Conservation (phyloP, 768 basidiomycete species). For the Mrakia gelida region DNA sequence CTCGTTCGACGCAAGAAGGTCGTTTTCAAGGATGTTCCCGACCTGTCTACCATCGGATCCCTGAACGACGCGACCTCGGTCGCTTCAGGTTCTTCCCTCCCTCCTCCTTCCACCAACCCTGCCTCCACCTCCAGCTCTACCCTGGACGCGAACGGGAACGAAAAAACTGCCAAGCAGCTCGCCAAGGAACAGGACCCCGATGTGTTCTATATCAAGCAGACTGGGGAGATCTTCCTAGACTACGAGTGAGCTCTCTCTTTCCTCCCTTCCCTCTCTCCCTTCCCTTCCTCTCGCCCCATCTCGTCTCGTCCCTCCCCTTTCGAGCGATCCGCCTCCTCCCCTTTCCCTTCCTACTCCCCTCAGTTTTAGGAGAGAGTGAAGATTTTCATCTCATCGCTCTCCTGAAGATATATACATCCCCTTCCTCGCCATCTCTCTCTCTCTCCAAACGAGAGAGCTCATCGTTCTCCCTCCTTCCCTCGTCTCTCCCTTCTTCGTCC, state of each 20-base stretch:
- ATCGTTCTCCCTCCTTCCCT: not conserved
- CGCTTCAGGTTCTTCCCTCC: not conserved
- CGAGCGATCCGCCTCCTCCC: not conserved
- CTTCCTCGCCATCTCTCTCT: not conserved
- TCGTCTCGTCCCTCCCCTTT: not conserved
- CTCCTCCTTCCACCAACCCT: no score
- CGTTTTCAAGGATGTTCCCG: not conserved
- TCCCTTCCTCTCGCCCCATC: constrained; percentile 32
- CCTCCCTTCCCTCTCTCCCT: constrained; percentile 36
- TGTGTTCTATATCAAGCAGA: constrained; percentile 88
- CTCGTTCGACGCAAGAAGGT: constrained; percentile 27
- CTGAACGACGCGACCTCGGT: not conserved
- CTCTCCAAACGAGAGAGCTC: not conserved
- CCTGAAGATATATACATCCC: not conserved
- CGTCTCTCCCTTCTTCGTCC: constrained; percentile 37
- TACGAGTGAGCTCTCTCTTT: constrained; percentile 69
- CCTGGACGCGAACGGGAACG: constrained; percentile 2
- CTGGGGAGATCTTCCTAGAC: constrained; percentile 93
- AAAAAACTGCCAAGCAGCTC: not conserved
- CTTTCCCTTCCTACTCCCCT: not conserved
- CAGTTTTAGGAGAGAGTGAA: no score
- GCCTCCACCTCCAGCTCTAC: no score
- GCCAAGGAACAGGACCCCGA: constrained; percentile 44
- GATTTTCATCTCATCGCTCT: not conserved
- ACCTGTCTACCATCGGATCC: not conserved